Conservation (phyloP, 345 rosid species). For the Eucalyptus erythrocorys region DNA sequence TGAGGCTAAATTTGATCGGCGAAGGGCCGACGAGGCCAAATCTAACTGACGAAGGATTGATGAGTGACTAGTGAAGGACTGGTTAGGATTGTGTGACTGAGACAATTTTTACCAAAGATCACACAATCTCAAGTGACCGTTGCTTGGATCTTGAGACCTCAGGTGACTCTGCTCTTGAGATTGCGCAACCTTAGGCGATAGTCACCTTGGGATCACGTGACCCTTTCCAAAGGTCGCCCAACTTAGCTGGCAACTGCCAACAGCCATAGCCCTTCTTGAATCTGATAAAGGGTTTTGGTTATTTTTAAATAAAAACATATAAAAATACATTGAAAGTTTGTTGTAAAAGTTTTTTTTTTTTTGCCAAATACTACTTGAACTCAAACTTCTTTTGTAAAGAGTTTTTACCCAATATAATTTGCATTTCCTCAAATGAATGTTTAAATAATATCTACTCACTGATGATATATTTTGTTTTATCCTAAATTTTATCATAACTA, state of each 20-base stretch:
- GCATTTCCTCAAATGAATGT: no score
- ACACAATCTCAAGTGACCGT: no score
- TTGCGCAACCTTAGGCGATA: fast-evolving
- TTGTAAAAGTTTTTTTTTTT: no score
- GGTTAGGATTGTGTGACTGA: fast-evolving
- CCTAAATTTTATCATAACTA: no score
- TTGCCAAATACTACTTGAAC: no score
- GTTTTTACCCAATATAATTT: no score
- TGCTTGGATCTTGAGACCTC: fast-evolving
- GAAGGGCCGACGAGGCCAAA: fast-evolving
- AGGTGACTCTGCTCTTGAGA: fast-evolving
- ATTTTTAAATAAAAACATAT: no score
- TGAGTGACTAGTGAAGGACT: fast-evolving
- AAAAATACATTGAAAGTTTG: no score
- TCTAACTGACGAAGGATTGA: fast-evolving
- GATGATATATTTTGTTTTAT: no score
- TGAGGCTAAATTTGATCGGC: fast-evolving
- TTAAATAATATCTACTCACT: fast-evolving
- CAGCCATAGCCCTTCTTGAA: fast-evolving
- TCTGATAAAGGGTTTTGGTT: fast-evolving
- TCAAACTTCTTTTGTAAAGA: no score
- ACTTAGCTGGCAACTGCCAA: fast-evolving
- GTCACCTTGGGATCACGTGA: fast-evolving
- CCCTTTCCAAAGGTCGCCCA: no score
- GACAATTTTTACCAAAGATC: fast-evolving